A percentile compares a stretch with the other conserved stretches of the same genome.
phyloP scores from a whole-genome alignment of 2,329 filamentous ascomycete genomes.

The Dactylellina cionopaga region DNA sequence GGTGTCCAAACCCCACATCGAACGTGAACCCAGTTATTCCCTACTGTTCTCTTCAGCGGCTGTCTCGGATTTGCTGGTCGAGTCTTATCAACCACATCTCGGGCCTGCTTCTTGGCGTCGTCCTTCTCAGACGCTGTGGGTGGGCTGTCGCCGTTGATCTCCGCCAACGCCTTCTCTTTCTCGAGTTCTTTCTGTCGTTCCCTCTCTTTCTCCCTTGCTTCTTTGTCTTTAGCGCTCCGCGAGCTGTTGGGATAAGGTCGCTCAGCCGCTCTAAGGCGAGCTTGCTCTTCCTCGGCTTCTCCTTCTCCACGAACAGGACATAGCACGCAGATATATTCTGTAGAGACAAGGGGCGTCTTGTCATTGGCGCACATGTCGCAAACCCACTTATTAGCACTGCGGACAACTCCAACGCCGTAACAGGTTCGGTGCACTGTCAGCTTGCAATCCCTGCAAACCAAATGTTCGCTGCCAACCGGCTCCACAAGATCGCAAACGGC shows the following conservation, averaged over 20 bases:
- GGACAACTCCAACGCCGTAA: slow-evolving; percentile 81
- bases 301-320: slow-evolving; percentile 76
- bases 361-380: slow-evolving; percentile 98
- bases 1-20: slow-evolving; percentile 90
- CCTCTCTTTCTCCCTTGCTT: slow-evolving; percentile 85
- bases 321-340: slow-evolving; percentile 81
- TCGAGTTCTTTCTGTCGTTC: slow-evolving; percentile 68
- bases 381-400: slow-evolving; percentile 81
- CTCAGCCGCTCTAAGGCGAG: slow-evolving; percentile 52
- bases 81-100: slow-evolving; percentile 72
- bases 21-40: slow-evolving; percentile 99
- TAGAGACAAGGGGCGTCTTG: slow-evolving; percentile 89
- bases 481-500: slow-evolving; percentile 82
- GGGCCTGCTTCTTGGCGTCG: slow-evolving; percentile 65
- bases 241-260: slow-evolving; percentile 71
- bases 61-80: slow-evolving; percentile 86
- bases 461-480: slow-evolving; percentile 74
- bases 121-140: slow-evolving; percentile 53
- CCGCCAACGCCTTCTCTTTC: slow-evolving; percentile 74
- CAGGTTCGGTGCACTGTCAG: slow-evolving; percentile 91
- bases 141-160: slow-evolving; percentile 49
- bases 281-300: slow-evolving; percentile 68
- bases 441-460: slow-evolving; percentile 86
- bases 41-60: slow-evolving; percentile 88
- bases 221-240: slow-evolving; percentile 89